Base-by-base conservation (phyloP, 192 early-diverging fungal genomes). In the Dissophora globulifera region DNA sequence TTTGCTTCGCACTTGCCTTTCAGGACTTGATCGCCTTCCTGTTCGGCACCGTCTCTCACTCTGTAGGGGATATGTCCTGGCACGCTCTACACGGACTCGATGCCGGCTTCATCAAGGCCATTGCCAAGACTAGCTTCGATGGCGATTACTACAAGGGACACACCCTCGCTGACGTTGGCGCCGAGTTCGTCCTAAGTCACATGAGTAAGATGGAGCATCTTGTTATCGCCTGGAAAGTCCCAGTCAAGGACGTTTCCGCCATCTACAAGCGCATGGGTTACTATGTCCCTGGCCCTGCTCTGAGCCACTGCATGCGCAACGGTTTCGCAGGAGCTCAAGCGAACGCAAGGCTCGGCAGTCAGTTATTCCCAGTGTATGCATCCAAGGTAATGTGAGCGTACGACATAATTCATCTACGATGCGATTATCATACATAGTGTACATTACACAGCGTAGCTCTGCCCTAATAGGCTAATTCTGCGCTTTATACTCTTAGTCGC, bases 31-130 rank as follows among this genome's bases (percentile, higher is more conserved):
- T 93, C 20, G 70, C 85, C 17, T 93, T 93, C 63, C 50, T 90
- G 8, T 86, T 91, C 59, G 90, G 87, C 3, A 80, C 84, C 19
- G 78, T 89, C n/a, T 90, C 89, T 6, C 91, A 93, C 66, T 85
- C 82, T 22, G 76, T 86, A n/a, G 84, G 89, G 0, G 91, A 93
- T 55, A 81, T 87, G 27, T 79, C 84, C 19, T 93, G 90, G 90
- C 91, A 93, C 67, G 79, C 80, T 30, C 78, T 90, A 15, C 62
- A 78, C 1, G 86, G 85, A 15, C 58, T 89, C 2, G 41, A 69
- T 17, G 69, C 81, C 26, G 88, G 90, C 13, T 91, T 92, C 58
- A 88, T 90, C 20, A 50, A 69, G 27, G 81, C 75, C 22, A 78
- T 91, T 56, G 78, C 86, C 10, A 49, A 81, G 10, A 67, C 76